Evolutionary conservation across 2,329 filamentous ascomycete genomes (phyloP).

Genomic region (Arthrocladium fulminans): DNA sequence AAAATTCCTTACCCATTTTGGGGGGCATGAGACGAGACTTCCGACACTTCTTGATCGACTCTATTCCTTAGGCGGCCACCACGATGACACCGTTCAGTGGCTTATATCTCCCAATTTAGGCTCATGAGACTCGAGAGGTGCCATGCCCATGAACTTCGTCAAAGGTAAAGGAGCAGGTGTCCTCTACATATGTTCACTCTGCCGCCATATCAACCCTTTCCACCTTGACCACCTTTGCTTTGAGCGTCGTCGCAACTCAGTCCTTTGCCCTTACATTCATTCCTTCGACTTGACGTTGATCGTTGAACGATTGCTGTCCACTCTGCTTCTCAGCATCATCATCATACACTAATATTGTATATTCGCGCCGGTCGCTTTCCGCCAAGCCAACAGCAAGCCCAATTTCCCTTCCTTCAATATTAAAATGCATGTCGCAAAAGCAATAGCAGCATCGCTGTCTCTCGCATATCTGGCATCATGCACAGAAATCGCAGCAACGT

Average conservation of each 20-base stretch:
- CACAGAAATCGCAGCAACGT: background rate
- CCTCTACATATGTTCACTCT: background rate
- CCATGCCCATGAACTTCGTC: background rate
- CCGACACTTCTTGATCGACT: background rate
- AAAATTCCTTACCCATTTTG: background rate
- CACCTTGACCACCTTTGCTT: background rate
- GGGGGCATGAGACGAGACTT: background rate
- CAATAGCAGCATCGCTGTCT: background rate
- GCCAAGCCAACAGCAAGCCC: background rate
- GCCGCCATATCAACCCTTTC: background rate
- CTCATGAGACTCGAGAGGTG: constrained; percentile 4
- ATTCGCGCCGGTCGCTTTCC: constrained; percentile 8
- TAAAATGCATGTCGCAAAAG: constrained; percentile 5
- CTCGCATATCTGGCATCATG: constrained; percentile 5
- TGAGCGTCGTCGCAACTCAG: background rate
- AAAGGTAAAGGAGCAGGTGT: background rate
- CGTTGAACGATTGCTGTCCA: background rate
- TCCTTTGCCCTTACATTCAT: background rate
- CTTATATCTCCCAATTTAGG: background rate
- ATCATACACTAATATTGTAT: background rate
- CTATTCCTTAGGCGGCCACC: background rate
- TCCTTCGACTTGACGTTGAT: constrained; percentile 5
- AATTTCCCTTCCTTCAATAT: background rate
- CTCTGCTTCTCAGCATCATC: background rate
- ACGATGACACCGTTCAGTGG: background rate